A percentile compares a stretch with the other conserved stretches of the same genome.
These are phyloP conservation scores for Dicorynia guianensis DNA, from an alignment of 306 rosid species.

Conservation along the genomic window DNA sequence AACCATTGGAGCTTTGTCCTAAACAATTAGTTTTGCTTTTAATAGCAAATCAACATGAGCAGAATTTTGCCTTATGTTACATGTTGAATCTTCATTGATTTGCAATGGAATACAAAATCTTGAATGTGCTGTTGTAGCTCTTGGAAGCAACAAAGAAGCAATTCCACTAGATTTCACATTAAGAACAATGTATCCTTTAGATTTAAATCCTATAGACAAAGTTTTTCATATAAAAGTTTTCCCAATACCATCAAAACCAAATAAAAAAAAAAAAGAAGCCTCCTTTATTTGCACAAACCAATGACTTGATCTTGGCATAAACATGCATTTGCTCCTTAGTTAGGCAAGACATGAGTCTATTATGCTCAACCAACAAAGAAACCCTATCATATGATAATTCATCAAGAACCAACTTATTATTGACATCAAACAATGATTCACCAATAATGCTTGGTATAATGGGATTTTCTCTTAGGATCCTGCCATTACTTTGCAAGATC, in stretches of 20 bases:
- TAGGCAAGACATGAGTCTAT: too few species aligned
- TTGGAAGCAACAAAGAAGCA: not conserved
- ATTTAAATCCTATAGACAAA: not conserved
- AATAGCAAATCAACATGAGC: not conserved
- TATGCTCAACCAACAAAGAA: too few species aligned
- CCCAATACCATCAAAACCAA: not conserved
- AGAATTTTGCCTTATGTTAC: not conserved
- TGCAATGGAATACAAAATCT: not conserved
- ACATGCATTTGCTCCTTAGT: too few species aligned
- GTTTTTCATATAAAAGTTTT: not conserved
- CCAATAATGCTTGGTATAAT: too few species aligned
- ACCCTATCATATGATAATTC: too few species aligned
- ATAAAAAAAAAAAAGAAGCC: not conserved
- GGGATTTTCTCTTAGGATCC: too few species aligned
- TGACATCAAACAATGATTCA: too few species aligned
- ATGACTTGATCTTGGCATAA: too few species aligned
- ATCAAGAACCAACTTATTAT: too few species aligned
- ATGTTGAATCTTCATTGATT: not conserved
- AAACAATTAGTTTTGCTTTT: not conserved
- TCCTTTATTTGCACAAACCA: not conserved
- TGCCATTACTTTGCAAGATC: too few species aligned
- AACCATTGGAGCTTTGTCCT: slow-evolving; percentile 4
- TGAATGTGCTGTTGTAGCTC: slow-evolving; percentile 1
- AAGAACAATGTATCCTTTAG: not conserved
- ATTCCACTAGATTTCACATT: not conserved